Percentiles rank a stretch among this genome's conserved stretches.
Conservation (phyloP, 306 rosid genomes). For the Acacia acuminata region DNA sequence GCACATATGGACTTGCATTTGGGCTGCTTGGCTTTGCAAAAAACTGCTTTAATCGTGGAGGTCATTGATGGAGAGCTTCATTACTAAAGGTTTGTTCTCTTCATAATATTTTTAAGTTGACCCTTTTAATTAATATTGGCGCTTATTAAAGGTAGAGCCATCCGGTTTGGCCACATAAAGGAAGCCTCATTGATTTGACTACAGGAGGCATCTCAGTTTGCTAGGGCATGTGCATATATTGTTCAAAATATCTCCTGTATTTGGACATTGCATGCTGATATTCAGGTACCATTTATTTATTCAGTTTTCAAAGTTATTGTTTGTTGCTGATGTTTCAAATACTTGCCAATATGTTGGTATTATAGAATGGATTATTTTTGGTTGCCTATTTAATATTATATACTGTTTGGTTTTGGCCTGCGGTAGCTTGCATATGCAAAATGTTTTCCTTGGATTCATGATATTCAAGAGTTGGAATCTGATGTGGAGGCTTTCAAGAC, state of each 20-base stretch:
- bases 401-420: constrained; percentile 31
- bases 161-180: constrained; percentile 27
- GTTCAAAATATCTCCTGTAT: constrained; percentile 69
- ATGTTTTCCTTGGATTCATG: no score
- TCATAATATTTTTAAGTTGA: neutral
- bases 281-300: constrained; percentile 61
- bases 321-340: constrained; percentile 9
- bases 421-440: constrained; percentile 69
- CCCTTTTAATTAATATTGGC: neutral
- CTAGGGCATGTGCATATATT: constrained; percentile 50
- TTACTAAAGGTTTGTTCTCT: constrained; percentile 65
- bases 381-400: constrained; percentile 19
- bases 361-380: constrained; percentile 8
- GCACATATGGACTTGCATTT: constrained; percentile 87
- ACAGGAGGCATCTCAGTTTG: constrained; percentile 83
- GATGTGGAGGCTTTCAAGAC: no score
- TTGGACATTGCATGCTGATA: constrained; percentile 90
- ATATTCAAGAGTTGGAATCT: no score
- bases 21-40: constrained; percentile 84
- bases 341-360: constrained; percentile 16
- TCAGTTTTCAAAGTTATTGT: constrained; percentile 11
- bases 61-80: constrained; percentile 81
- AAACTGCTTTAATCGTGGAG: constrained; percentile 68
- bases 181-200: constrained; percentile 36
- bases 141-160: constrained; percentile 18